Percentiles rank a stretch among this genome's conserved stretches.
Evolutionary conservation across 106 monocot species (phyloP).

Genomic region (Allium fistulosum): DNA sequence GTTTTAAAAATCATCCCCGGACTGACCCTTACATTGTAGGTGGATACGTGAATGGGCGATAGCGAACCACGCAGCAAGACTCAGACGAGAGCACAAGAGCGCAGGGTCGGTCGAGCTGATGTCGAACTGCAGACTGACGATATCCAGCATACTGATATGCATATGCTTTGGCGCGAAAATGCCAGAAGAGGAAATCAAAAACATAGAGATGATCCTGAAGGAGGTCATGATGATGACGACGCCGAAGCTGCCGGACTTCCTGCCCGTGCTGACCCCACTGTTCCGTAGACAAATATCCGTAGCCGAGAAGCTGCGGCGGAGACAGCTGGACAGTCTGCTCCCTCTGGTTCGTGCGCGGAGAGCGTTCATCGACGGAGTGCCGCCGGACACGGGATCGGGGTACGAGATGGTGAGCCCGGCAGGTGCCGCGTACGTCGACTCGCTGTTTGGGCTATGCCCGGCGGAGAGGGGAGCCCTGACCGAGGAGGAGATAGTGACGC

Average conservation of each 20-base stretch:
- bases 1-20: neutral
- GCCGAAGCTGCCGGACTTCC: conserved; percentile 72
- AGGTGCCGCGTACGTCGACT: conserved; percentile 90
- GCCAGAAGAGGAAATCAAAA: conserved; percentile 27
- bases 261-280: conserved; percentile 55
- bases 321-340: conserved; percentile 54
- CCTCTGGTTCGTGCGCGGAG: conserved; percentile 55
- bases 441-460: conserved; percentile 48
- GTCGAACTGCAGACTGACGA: conserved; percentile 57
- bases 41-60: conserved; percentile 93
- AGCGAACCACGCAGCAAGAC: conserved; percentile 36
- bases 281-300: conserved; percentile 41
- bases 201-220: conserved; percentile 70
- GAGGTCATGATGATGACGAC: conserved; percentile 75
- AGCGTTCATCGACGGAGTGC: conserved; percentile 37
- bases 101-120: conserved; percentile 35
- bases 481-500: conserved; percentile 79
- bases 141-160: conserved; percentile 76
- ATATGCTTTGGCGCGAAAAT: conserved; percentile 80
- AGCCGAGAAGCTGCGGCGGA: conserved; percentile 35
- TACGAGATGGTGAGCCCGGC: conserved; percentile 56
- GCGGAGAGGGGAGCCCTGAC: conserved; percentile 41
- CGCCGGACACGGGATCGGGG: neutral
- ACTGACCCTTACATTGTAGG: neutral
- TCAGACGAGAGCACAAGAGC: conserved; percentile 20